Evolutionary conservation across 176 grass and related monocot genomes (phyloP).

Genomic region (Carex pumila): DNA sequence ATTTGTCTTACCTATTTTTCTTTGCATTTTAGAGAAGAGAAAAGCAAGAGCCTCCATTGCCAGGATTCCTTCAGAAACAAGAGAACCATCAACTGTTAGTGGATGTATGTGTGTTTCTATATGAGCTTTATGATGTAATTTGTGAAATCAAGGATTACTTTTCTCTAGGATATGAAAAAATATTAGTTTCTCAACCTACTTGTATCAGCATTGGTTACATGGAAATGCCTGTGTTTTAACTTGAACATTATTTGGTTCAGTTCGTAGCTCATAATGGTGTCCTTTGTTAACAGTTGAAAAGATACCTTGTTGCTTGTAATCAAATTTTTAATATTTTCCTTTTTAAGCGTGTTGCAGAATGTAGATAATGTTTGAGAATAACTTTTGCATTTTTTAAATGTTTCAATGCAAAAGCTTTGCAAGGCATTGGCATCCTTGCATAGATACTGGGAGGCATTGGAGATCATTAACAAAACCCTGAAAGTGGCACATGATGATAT

Average conservation of each 20-base stretch:
- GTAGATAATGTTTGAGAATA: constrained; percentile 7
- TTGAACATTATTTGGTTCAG: not conserved
- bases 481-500: constrained; percentile 63
- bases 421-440: constrained; percentile 64
- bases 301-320: not conserved
- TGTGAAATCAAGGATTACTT: constrained; percentile 3
- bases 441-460: constrained; percentile 65
- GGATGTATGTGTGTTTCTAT: constrained; percentile 46
- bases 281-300: not conserved
- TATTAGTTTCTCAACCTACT: not conserved
- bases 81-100: constrained; percentile 67
- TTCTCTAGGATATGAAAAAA: not conserved
- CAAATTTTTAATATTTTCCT: not conserved
- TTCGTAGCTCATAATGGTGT: not conserved
- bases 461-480: constrained; percentile 75
- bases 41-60: constrained; percentile 78
- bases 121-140: not conserved
- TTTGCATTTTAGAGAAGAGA: constrained; percentile 34
- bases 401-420: constrained; percentile 54
- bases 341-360: not conserved
- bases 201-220: not conserved
- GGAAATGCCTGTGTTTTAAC: not conserved
- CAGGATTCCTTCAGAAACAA: constrained; percentile 46
- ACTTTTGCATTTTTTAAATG: not conserved
- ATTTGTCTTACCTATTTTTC: not conserved